A percentile compares a stretch with the other conserved stretches of the same genome.
Conservation (phyloP, 1,139 yeast species). For the Geotrichum reessii region DNA sequence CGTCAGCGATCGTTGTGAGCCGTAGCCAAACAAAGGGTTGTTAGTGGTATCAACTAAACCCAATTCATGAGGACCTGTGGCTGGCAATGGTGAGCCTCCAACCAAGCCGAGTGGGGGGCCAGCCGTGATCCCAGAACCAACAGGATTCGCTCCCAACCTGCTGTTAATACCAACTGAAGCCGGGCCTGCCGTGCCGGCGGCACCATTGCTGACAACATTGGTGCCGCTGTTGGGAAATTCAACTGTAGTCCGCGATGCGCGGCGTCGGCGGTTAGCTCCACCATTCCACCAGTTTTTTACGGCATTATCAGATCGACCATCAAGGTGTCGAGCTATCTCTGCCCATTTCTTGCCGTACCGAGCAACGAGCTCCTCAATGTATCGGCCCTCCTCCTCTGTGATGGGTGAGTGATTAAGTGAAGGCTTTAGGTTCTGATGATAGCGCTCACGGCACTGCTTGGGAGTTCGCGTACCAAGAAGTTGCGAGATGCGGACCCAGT, state of each 20-base stretch:
- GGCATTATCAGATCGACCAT: constrained; percentile 85
- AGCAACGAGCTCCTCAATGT: constrained; percentile 72
- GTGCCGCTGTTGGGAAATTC: constrained; percentile 16
- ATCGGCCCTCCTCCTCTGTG: constrained; percentile 73
- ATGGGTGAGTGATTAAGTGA: constrained; percentile 76
- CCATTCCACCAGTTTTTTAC: constrained; percentile 98
- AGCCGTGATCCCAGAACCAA: background rate
- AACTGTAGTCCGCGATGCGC: constrained; percentile 37
- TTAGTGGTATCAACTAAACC: background rate
- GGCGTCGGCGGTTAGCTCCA: constrained; percentile 72
- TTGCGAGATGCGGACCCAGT: constrained; percentile 84
- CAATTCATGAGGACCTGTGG: background rate
- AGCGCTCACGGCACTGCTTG: constrained; percentile 87
- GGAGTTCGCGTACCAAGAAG: constrained; percentile 74
- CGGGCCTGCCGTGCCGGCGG: background rate
- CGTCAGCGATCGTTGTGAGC: background rate
- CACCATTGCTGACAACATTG: constrained; percentile 17
- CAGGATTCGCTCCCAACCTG: background rate
- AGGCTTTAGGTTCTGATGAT: constrained; percentile 88
- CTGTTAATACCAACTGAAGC: constrained; percentile 1
- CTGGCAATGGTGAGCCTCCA: background rate
- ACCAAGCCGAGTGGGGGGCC: background rate
- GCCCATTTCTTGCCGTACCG: constrained; percentile 92
- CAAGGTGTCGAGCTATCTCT: constrained; percentile 80
- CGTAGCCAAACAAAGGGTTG: constrained; percentile 1